Conservation (phyloP, 805 yeast species). For the Wickerhamomyces kurtzmanii region DNA sequence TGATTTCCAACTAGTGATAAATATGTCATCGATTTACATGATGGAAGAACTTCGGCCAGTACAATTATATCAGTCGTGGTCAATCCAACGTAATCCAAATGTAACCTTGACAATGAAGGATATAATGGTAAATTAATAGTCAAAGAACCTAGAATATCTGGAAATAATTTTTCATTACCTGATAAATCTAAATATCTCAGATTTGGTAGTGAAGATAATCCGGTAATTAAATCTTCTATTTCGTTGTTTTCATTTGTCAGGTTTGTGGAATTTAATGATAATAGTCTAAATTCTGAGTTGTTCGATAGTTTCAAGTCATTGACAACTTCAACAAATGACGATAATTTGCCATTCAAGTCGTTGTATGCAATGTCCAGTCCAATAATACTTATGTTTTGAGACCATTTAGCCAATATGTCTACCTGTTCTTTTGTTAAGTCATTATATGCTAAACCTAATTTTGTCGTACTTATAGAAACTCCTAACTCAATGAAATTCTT, state of each 20-base stretch:
- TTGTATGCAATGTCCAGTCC: slow-evolving; percentile 86
- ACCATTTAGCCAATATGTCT: slow-evolving; percentile 48
- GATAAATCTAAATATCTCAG: slow-evolving; percentile 72
- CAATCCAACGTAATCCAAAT: slow-evolving; percentile 63
- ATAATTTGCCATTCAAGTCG: slow-evolving; percentile 35
- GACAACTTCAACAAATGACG: slow-evolving; percentile 16
- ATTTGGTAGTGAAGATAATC: slow-evolving; percentile 41
- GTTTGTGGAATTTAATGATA: slow-evolving; percentile 63
- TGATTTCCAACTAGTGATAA: slow-evolving; percentile 62
- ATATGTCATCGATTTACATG: slow-evolving; percentile 54
- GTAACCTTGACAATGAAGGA: slow-evolving; percentile 52
- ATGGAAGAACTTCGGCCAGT: slow-evolving; percentile 65
- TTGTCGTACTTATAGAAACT: slow-evolving; percentile 40
- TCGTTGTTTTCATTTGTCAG: slow-evolving; percentile 25
- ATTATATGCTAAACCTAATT: slow-evolving; percentile 77
- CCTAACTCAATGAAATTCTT: slow-evolving; percentile 56
- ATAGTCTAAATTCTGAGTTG: slow-evolving; percentile 26
- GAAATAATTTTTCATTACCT: slow-evolving; percentile 64
- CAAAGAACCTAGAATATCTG: slow-evolving; percentile 39
- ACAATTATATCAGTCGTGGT: slow-evolving; percentile 41
- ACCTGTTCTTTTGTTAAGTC: slow-evolving; percentile 51
- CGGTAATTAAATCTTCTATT: slow-evolving; percentile 28
- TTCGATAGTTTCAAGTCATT: slow-evolving; percentile 13
- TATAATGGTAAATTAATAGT: slow-evolving; percentile 63
- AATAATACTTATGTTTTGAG: slow-evolving; percentile 32